These are phyloP conservation scores for Fusarium sp. DNA, from an alignment of 2,329 filamentous ascomycete species.

Conservation along the genomic window DNA sequence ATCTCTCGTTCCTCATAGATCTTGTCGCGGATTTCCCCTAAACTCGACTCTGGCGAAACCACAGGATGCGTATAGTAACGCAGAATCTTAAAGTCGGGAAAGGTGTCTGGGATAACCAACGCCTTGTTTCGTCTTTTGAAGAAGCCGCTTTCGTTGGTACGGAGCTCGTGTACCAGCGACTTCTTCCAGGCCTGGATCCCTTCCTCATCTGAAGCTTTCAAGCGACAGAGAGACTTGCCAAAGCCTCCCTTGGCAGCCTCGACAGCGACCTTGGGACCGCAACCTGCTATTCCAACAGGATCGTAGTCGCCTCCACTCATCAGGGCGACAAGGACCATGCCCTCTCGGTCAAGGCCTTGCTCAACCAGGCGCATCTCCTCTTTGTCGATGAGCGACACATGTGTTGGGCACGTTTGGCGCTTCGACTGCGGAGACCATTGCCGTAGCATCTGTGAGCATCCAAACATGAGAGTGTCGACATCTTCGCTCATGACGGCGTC, in stretches of 20 bases:
- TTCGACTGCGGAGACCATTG: conserved; percentile 84
- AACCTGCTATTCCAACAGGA: conserved; percentile 87
- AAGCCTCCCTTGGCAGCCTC: conserved; percentile 92
- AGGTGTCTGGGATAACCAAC: conserved; percentile 80
- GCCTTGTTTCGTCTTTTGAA: conserved; percentile 83
- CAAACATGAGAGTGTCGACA: conserved; percentile 98
- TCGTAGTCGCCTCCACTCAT: conserved; percentile 97
- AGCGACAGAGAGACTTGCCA: conserved; percentile 77
- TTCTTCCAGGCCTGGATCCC: conserved; percentile 79
- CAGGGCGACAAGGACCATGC: conserved; percentile 93
- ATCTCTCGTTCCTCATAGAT: conserved; percentile 42
- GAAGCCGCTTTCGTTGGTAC: conserved; percentile 83
- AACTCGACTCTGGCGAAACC: conserved; percentile 73
- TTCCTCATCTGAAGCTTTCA: conserved; percentile 69
- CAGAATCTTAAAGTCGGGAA: conserved; percentile 83
- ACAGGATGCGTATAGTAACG: conserved; percentile 90
- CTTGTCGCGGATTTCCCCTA: conserved; percentile 44
- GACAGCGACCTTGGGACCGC: conserved; percentile 88
- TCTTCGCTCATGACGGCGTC: conserved; percentile 97
- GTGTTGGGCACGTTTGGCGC: conserved; percentile 78
- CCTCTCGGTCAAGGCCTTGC: conserved; percentile 80
- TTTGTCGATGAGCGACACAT: conserved; percentile 84
- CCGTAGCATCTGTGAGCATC: conserved; percentile 80
- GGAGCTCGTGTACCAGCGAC: conserved; percentile 78
- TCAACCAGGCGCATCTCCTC: conserved; percentile 61